A percentile compares a stretch with the other conserved stretches of the same genome.
These are phyloP conservation scores for Linum tenue DNA, from an alignment of 345 rosid species.

Conservation along the genomic window DNA sequence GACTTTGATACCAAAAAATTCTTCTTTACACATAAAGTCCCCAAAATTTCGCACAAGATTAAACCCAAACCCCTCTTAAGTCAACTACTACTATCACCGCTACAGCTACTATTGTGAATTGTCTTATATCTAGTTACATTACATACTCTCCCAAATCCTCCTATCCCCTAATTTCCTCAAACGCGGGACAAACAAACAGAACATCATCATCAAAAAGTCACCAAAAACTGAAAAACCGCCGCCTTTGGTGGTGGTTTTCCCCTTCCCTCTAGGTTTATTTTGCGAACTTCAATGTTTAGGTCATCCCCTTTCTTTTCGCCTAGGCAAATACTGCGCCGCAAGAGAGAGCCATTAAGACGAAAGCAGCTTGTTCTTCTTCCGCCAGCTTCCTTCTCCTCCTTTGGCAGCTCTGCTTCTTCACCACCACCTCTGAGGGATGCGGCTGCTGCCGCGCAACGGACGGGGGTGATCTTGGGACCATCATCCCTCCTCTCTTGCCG, in stretches of 20 bases:
- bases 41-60: not conserved
- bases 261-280: too few relatives aligned
- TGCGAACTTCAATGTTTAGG: not conserved
- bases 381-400: constrained; percentile 47
- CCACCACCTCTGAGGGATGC: constrained; percentile 1
- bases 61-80: not conserved
- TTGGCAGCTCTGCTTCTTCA: constrained; percentile 59
- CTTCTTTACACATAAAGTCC: not conserved
- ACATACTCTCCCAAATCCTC: too few relatives aligned
- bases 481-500: not conserved
- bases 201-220: not conserved
- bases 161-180: too few relatives aligned
- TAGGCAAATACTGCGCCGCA: constrained; percentile 45
- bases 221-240: not conserved
- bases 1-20: too few relatives aligned
- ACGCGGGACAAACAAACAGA: not conserved
- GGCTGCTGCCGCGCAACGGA: not conserved
- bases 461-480: not conserved
- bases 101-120: not conserved
- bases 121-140: not conserved
- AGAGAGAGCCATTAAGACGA: constrained; percentile 66
- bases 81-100: not conserved
- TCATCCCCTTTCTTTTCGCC: not conserved
- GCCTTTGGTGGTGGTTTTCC: not conserved
- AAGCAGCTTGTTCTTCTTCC: constrained; percentile 84